Evolutionary conservation across 2,329 filamentous ascomycete species (phyloP), one percentile per base, ranked within the genome.

Genomic region (Colletotrichum tabaci): DNA sequence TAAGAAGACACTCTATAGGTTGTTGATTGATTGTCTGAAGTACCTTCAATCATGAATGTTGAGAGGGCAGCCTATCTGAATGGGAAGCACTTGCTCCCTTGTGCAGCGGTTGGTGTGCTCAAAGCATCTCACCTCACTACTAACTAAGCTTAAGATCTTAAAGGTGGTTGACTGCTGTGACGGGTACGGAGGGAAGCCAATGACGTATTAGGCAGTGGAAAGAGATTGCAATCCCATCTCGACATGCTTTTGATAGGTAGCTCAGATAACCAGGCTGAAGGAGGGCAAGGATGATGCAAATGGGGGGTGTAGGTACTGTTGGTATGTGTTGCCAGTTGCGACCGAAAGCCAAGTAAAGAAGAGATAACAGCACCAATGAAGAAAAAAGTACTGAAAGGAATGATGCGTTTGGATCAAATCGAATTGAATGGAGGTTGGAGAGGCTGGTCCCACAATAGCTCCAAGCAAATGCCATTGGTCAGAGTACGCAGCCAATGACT

Each of bases 21-120:
- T 23, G 56, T 10, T 23, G 50, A 12, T 52, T 57, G 52, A 50
- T 67, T 71, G 64, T 47, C 63, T 67, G 44, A n/a, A 57, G n/a
- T 15, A 47, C 10, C 35, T 38, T 50, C 42, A 30, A 47, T 38
- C 8, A 38, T 38, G 35, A 2, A 57, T 16, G 10, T 42, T 55
- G 52, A n/a, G 35, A 61, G 57, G 38, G 40, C 44, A 35, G 30
- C 35, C 38, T 44, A 4, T 23, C n/a, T 46, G 13, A 50, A 18
- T 49, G n/a, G 23, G 38, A 44, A 38, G 26, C 30, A 46, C 23
- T 56, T 53, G 57, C 57, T 56, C 38, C 57, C 26, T 46, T 57
- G 64, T 71, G 57, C 64, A 49, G 57, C 52, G 23, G 30, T 21
- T 23, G 56, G 44, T 23, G 47, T 56, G 46, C 56, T 46, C 21